A percentile compares a stretch with the other conserved stretches of the same genome.
These are phyloP conservation scores for Wickerhamiella azyma DNA, from an alignment of 805 yeast species.

Conservation along the genomic window DNA sequence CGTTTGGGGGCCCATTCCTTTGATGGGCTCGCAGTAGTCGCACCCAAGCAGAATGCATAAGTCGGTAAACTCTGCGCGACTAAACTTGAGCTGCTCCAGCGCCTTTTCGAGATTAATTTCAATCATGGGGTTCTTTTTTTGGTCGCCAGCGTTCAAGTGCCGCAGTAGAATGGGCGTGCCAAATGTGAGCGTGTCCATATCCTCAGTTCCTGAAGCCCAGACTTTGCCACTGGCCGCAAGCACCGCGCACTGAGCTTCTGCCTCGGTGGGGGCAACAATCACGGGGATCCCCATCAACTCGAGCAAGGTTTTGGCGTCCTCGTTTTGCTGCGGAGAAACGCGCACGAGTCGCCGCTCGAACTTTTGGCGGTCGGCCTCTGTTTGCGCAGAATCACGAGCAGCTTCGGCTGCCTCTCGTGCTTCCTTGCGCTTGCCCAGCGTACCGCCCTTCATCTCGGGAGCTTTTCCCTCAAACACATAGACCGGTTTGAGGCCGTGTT, in stretches of 20 bases:
- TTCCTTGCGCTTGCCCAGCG: conserved; percentile 69
- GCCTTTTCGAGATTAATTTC: conserved; percentile 60
- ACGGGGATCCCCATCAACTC: conserved; percentile 90
- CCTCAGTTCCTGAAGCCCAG: conserved; percentile 95
- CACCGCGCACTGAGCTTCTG: conserved; percentile 97
- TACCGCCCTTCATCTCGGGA: conserved; percentile 86
- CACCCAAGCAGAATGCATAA: conserved; percentile 89
- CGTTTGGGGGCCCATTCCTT: conserved; percentile 93
- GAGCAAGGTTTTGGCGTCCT: conserved; percentile 74
- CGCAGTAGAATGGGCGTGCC: conserved; percentile 71
- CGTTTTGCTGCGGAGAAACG: conserved; percentile 83
- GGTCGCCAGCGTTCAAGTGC: conserved; percentile 88
- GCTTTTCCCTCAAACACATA: conserved; percentile 98
- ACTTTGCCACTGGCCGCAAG: conserved; percentile 82
- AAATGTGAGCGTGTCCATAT: conserved; percentile 96
- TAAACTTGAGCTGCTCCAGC: conserved; percentile 65
- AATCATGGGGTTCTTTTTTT: conserved; percentile 81
- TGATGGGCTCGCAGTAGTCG: conserved; percentile 91
- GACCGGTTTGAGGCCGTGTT: conserved; percentile 88
- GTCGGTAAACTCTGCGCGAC: conserved; percentile 65
- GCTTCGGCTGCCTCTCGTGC: conserved; percentile 41
- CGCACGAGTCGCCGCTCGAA: conserved; percentile 79
- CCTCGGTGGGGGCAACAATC: conserved; percentile 92
- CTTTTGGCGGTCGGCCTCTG: conserved; percentile 59
- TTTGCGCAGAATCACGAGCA: conserved; percentile 55